A percentile compares a stretch with the other conserved stretches of the same genome.
Conservation (phyloP, 2,329 filamentous ascomycete species). For the Leptodontidium sp. region DNA sequence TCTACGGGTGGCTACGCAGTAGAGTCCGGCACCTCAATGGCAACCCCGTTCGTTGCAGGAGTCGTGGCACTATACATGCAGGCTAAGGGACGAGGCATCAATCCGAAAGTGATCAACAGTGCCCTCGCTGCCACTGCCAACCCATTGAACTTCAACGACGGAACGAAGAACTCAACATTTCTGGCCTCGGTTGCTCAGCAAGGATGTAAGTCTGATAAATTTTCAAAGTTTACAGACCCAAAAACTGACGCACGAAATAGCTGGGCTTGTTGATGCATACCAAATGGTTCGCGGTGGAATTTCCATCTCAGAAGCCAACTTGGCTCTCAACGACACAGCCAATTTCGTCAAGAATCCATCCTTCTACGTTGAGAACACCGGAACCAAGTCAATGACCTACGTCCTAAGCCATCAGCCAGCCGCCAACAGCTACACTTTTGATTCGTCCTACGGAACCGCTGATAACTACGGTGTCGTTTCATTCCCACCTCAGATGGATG, state of each 20-base stretch:
- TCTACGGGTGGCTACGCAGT: conserved; percentile 44
- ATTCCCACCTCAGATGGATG: neutral
- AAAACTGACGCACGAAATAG: conserved; percentile 2
- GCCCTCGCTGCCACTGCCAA: conserved; percentile 9
- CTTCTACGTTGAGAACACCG: conserved; percentile 22
- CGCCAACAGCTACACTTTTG: conserved; percentile 17
- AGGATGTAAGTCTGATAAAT: conserved; percentile 16
- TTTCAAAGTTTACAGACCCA: too few relatives aligned
- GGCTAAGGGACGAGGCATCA: conserved; percentile 18
- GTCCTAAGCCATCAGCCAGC: conserved; percentile 1
- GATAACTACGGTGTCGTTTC: neutral
- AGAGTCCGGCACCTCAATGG: conserved; percentile 49
- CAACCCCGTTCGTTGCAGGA: conserved; percentile 45
- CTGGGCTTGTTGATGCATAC: conserved; percentile 27
- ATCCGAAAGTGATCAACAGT: conserved; percentile 14
- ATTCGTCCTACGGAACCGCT: neutral
- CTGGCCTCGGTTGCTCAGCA: conserved; percentile 25
- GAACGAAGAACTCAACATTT: conserved; percentile 8
- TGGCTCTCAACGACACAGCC: conserved; percentile 28
- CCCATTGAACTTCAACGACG: conserved; percentile 13
- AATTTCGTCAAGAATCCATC: conserved; percentile 9
- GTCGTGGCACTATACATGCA: conserved; percentile 27
- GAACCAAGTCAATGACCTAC: conserved; percentile 13
- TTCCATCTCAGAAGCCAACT: conserved; percentile 6
- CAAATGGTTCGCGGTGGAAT: conserved; percentile 11